phyloP scores from a whole-genome alignment of 371 early-diverging fungal species.

The Mortierella sp. region DNA sequence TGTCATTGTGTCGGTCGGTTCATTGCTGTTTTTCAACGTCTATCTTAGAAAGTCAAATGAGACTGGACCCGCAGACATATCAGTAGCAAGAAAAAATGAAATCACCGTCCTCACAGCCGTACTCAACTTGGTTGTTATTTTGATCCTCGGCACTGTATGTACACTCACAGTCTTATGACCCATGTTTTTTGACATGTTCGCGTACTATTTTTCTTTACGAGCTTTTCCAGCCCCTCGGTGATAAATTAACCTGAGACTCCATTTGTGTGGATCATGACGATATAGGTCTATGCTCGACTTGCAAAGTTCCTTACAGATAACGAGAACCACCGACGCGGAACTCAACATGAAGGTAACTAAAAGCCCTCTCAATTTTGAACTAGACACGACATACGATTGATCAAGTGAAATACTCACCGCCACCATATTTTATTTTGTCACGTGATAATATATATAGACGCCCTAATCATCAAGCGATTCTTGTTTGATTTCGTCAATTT shows the following conservation, averaged over 20 bases:
- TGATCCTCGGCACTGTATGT: conserved; percentile 49
- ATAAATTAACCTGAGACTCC: no score
- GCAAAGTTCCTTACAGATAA: conserved; percentile 60
- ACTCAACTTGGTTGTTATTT: conserved; percentile 52
- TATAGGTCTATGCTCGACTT: conserved; percentile 54
- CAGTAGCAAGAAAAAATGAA: neutral
- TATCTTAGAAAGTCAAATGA: conserved; percentile 4
- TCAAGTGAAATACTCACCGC: no score
- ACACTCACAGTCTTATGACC: no score
- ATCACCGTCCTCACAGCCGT: conserved; percentile 41
- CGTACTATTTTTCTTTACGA: no score
- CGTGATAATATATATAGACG: conserved; percentile 41
- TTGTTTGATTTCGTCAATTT: conserved; percentile 70
- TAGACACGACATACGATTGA: no score
- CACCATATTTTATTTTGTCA: neutral
- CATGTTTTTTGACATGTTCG: no score
- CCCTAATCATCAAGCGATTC: conserved; percentile 67
- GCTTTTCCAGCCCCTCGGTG: no score
- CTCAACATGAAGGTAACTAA: conserved; percentile 58
- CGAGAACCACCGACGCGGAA: conserved; percentile 65
- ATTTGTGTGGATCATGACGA: neutral
- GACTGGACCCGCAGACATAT: neutral
- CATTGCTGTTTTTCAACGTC: conserved; percentile 31
- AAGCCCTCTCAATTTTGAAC: no score
- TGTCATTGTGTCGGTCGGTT: conserved; percentile 52